Evolutionary conservation across 768 basidiomycete genomes (phyloP), one percentile per base, ranked within the genome.

Genomic region (Amanita muscaria): DNA sequence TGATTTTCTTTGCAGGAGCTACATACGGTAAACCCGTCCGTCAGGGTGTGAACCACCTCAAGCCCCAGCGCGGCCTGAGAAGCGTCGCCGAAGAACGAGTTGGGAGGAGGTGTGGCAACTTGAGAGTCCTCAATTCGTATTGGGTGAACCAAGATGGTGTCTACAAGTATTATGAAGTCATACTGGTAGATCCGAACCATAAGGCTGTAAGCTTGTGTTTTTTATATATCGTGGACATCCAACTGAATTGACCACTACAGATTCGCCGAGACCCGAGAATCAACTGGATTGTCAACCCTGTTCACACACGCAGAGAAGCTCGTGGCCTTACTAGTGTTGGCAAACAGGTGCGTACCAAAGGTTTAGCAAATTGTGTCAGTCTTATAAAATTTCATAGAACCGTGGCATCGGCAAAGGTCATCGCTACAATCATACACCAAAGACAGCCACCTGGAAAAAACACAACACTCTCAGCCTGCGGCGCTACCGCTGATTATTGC

Each of bases 101-200:
- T 53, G 96, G 94, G 51, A 81, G 79, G 61, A 79, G 93, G 55
- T 99, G 96, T 61, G 92, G 91, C 43, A 98, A 98, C 66, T 67
- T 99, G 60, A 82, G 96, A 45, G 96, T 99, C 53, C 64, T 96
- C 58, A 96, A 94, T 72, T 97, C 94, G 37, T 98, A 98, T 78
- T 99, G 96, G 96, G 72, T 99, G 60, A 98, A 98, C 70, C 91
- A 94, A 70, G 92, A 97, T 62, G 91, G 92, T 67, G 88, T 96
- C 23, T 96, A 94, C 80, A 96, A 94, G 66, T 97, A 96, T 74
- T 99, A 81, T 72, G 96, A 99, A 65, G 90, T 99, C 59, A 98
- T 99, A 64, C 79, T 96, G 53, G 93, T 99, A 48, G 96, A 99
- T 60, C 91, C 91, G 48, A 82, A 63, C 62, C 90, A 94, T 74